Percentiles rank a stretch among this genome's conserved stretches.
These are phyloP conservation scores for Pulveroboletus sp. DNA, from an alignment of 768 basidiomycete genomes.

Conservation along the genomic window DNA sequence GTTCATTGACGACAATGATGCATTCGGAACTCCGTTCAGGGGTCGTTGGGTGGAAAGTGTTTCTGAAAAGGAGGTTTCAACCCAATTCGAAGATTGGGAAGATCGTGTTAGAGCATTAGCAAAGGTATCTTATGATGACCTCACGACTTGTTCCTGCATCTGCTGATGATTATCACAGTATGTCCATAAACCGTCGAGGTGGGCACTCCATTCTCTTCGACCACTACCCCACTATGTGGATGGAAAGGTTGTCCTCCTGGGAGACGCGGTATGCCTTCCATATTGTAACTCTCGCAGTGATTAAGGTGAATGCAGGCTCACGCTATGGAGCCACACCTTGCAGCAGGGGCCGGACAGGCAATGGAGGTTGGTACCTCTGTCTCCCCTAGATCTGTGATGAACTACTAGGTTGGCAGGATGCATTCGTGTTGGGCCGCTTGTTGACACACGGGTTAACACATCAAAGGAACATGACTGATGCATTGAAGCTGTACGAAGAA, in stretches of 20 bases:
- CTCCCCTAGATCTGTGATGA: constrained; percentile 8
- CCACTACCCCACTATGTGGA: constrained; percentile 38
- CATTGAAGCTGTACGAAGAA: constrained; percentile 32
- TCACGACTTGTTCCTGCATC: too few species aligned
- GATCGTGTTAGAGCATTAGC: constrained; percentile 5
- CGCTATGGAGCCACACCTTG: constrained; percentile 44
- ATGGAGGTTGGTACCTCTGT: constrained; percentile 38
- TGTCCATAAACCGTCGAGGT: constrained; percentile 36
- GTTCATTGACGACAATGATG: constrained; percentile 23
- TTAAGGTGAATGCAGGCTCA: constrained; percentile 34
- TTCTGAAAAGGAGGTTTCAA: constrained; percentile 30
- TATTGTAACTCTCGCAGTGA: not conserved
- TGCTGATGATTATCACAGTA: constrained; percentile 24
- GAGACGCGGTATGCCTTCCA: constrained; percentile 40
- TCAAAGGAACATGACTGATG: constrained; percentile 21
- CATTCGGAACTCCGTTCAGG: constrained; percentile 31
- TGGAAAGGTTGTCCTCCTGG: constrained; percentile 42
- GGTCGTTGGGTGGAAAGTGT: constrained; percentile 30
- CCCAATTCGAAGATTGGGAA: constrained; percentile 29
- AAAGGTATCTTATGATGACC: constrained; percentile 5
- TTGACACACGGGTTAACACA: constrained; percentile 23
- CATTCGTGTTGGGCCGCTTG: constrained; percentile 28
- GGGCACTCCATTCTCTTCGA: constrained; percentile 41
- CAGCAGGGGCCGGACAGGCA: constrained; percentile 47
- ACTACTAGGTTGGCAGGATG: too few species aligned